Conservation (phyloP, 2,329 filamentous ascomycete species). For the Microsporum audouinii region DNA sequence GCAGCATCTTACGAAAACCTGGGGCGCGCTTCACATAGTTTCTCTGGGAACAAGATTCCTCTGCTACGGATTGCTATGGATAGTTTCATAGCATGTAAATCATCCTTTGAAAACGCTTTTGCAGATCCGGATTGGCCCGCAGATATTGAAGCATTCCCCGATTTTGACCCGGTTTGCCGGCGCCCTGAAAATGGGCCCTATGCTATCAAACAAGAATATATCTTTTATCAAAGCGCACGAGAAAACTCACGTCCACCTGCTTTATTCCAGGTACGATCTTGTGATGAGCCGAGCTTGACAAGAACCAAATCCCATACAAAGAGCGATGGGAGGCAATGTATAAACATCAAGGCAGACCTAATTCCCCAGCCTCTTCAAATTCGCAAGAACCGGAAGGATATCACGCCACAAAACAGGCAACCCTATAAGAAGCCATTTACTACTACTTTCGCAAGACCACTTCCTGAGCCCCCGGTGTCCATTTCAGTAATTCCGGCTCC, state of each 20-base stretch:
- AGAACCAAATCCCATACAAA: not conserved
- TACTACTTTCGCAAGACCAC: not conserved
- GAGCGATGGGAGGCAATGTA: not conserved
- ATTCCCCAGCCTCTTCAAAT: constrained; percentile 3
- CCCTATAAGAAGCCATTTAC: not conserved
- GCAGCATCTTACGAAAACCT: constrained; percentile 38
- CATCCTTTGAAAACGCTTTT: constrained; percentile 7
- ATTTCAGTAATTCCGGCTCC: not conserved
- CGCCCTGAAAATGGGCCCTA: not conserved
- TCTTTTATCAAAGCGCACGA: not conserved
- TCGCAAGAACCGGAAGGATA: not conserved
- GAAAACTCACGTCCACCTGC: not conserved
- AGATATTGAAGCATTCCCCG: not conserved
- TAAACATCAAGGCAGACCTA: not conserved
- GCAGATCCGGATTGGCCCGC: not conserved
- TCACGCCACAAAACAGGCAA: not conserved
- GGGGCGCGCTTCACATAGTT: constrained; percentile 37
- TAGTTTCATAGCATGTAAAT: constrained; percentile 26
- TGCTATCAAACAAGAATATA: not conserved
- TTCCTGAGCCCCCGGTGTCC: constrained; percentile 2
- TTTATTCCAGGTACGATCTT: not conserved
- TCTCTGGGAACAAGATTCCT: constrained; percentile 35
- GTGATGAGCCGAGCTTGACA: not conserved
- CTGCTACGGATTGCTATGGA: constrained; percentile 32
- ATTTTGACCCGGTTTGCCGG: not conserved